Percentiles rank a stretch among this genome's conserved stretches.
These are phyloP conservation scores for Rhipidocladum racemiflorum DNA, from an alignment of 176 grass and related monocot species.

Conservation along the genomic window DNA sequence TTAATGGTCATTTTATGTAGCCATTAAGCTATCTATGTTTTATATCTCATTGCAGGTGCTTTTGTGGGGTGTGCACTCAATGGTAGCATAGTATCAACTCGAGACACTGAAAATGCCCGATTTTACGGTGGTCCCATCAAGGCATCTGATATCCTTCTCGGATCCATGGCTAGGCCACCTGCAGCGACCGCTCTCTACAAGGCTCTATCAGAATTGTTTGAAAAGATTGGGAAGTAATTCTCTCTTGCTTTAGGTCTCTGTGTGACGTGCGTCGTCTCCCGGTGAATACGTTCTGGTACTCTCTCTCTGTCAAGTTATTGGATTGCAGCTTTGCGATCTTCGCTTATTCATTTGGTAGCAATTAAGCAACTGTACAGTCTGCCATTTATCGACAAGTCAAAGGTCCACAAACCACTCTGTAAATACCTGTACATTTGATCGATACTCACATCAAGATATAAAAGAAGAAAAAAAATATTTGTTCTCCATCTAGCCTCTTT, in stretches of 20 bases:
- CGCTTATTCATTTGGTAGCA: constrained; percentile 14
- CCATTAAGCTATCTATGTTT: background rate
- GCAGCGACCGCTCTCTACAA: constrained; percentile 62
- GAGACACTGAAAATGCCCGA: constrained; percentile 60
- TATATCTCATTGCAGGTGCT: constrained; percentile 50
- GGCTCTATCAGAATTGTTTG: constrained; percentile 60
- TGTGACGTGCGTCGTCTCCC: background rate
- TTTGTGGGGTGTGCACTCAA: constrained; percentile 88
- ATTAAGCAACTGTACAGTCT: constrained; percentile 35
- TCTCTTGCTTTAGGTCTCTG: background rate
- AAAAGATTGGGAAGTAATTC: constrained; percentile 43
- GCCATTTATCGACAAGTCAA: constrained; percentile 9
- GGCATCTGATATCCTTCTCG: constrained; percentile 69
- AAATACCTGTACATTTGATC: constrained; percentile 38
- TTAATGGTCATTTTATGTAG: constrained; percentile 2
- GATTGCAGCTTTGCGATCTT: background rate
- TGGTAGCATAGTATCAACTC: constrained; percentile 60
- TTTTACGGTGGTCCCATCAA: constrained; percentile 69
- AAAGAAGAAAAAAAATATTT: background rate
- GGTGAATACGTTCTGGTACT: constrained; percentile 29
- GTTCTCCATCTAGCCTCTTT: background rate
- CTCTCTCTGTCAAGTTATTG: background rate
- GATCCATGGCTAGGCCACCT: constrained; percentile 57
- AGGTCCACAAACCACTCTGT: constrained; percentile 18
- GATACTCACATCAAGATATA: constrained; percentile 9